These are phyloP conservation scores for Paraconiothyrium brasiliense DNA, from an alignment of 2,329 filamentous ascomycete genomes.

Conservation along the genomic window DNA sequence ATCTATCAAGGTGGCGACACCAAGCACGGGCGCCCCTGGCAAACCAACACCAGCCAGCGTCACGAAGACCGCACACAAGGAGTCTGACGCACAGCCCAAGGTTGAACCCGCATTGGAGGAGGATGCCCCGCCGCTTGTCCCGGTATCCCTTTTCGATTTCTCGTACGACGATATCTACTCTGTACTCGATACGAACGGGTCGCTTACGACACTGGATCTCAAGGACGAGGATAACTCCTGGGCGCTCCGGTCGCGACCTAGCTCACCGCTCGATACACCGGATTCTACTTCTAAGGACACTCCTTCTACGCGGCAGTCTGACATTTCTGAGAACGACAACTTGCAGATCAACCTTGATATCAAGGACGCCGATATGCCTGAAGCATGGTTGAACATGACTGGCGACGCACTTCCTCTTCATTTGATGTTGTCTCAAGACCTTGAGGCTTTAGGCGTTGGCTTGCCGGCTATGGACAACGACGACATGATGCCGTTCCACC, in stretches of 20 bases:
- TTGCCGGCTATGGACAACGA: constrained; percentile 46
- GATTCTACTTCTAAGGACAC: constrained; percentile 50
- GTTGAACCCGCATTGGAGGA: constrained; percentile 33
- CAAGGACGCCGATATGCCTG: constrained; percentile 45
- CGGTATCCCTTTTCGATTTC: constrained; percentile 42
- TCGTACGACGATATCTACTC: constrained; percentile 46
- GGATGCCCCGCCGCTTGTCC: constrained; percentile 36
- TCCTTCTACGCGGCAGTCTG: constrained; percentile 50
- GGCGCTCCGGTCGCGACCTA: constrained; percentile 43
- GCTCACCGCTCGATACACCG: constrained; percentile 44
- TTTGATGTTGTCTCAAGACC: constrained; percentile 41
- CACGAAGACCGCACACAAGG: constrained; percentile 38
- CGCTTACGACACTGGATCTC: constrained; percentile 45
- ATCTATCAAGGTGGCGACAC: constrained; percentile 45
- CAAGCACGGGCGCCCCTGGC: constrained; percentile 40
- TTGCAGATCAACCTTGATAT: constrained; percentile 51
- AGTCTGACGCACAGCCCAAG: constrained; percentile 28
- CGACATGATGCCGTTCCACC: constrained; percentile 48
- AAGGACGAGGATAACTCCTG: constrained; percentile 48
- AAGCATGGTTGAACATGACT: constrained; percentile 41
- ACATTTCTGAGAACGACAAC: constrained; percentile 55
- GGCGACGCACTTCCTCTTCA: constrained; percentile 43
- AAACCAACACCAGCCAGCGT: constrained; percentile 45
- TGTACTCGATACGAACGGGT: constrained; percentile 41
- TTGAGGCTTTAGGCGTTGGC: constrained; percentile 41